Percentiles rank a stretch among this genome's conserved stretches.
phyloP scores from a whole-genome alignment of 352 stramenopile genomes.

The Globisporangium viniferum region DNA sequence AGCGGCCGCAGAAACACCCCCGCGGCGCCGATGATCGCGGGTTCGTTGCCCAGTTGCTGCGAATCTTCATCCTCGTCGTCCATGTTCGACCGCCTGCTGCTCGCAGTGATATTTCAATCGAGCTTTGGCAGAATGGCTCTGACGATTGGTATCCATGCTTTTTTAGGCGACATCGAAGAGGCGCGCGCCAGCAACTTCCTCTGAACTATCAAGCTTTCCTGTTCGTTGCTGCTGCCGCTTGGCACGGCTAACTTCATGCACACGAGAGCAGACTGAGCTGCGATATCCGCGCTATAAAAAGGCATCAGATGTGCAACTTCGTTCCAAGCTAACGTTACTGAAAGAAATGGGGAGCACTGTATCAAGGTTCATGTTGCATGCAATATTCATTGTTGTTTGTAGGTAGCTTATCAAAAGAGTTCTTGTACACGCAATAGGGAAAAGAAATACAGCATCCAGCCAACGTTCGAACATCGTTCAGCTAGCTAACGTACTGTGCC shows the following conservation, averaged over 20 bases:
- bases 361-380: background rate
- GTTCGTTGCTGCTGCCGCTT: no score
- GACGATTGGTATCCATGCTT: background rate
- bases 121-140: background rate
- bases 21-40: slow-evolving; percentile 29
- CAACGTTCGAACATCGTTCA: background rate
- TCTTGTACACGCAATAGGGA: slow-evolving; percentile 5
- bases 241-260: no score
- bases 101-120: background rate
- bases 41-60: background rate
- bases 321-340: background rate
- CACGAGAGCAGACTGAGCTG: no score
- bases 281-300: background rate
- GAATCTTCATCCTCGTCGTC: slow-evolving; percentile 6
- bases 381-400: slow-evolving; percentile 2
- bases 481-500: background rate
- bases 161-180: background rate
- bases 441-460: background rate
- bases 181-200: background rate
- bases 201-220: no score
- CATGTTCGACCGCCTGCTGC: slow-evolving; percentile 2
- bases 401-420: slow-evolving; percentile 6
- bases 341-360: background rate
- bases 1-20: slow-evolving; percentile 51
- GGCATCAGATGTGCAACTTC: background rate